A percentile compares a stretch with the other conserved stretches of the same genome.
Evolutionary conservation across 192 early-diverging fungal species (phyloP).

Genomic region (Paraglomus occultum): DNA sequence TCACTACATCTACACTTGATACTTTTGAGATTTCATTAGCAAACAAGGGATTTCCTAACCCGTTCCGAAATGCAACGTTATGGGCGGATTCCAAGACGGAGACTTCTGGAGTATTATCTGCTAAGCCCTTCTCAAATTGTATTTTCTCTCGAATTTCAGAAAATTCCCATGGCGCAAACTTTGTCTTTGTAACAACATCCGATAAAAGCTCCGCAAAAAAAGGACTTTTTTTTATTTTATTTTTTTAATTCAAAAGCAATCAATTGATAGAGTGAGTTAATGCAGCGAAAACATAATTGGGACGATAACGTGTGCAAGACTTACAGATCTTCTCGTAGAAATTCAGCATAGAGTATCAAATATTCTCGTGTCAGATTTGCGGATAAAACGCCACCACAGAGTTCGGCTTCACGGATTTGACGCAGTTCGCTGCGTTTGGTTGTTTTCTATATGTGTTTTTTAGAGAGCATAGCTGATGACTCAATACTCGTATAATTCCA

Average conservation of each 20-base stretch:
- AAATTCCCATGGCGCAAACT: slow-evolving; percentile 87
- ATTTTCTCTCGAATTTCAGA: slow-evolving; percentile 62
- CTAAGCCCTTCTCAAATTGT: slow-evolving; percentile 61
- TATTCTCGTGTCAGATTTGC: slow-evolving; percentile 81
- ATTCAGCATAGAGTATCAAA: slow-evolving; percentile 83
- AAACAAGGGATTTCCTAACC: slow-evolving; percentile 94
- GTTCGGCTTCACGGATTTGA: slow-evolving; percentile 86
- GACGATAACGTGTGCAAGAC: slow-evolving; percentile 29
- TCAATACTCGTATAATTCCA: no score
- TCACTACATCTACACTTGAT: slow-evolving; percentile 64
- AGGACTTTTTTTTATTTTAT: slow-evolving; percentile 37
- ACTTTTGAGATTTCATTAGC: slow-evolving; percentile 65
- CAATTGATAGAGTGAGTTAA: not conserved
- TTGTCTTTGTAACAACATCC: slow-evolving; percentile 73
- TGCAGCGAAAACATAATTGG: not conserved
- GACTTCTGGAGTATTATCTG: slow-evolving; percentile 62
- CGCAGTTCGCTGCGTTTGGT: slow-evolving; percentile 80
- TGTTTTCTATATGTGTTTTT: slow-evolving; percentile 59
- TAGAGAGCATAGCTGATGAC: not conserved
- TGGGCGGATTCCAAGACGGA: slow-evolving; percentile 79
- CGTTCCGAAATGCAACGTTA: slow-evolving; percentile 87
- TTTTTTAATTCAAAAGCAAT: not conserved
- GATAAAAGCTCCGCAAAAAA: slow-evolving; percentile 84
- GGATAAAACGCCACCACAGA: slow-evolving; percentile 81
- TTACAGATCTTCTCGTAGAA: slow-evolving; percentile 87